Conservation (phyloP, 352 stramenopile genomes). For the Globisporangium paddicum region DNA sequence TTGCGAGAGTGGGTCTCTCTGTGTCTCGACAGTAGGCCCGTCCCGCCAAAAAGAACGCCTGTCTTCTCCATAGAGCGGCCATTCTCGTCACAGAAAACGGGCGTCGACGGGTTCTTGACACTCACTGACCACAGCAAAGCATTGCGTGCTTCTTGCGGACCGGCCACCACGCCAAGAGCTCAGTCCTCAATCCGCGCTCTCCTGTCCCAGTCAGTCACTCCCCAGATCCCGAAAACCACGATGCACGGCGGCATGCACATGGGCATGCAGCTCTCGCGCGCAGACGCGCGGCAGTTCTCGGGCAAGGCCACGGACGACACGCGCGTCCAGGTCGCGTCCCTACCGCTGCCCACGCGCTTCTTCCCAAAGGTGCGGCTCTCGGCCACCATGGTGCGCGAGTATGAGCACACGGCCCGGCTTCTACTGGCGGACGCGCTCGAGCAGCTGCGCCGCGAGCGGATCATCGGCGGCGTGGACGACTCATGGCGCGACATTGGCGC, state of each 20-base stretch:
- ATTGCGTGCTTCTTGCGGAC: not conserved
- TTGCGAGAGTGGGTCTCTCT: too few species aligned
- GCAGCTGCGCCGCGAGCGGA: slow-evolving; percentile 28
- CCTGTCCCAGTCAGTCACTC: not conserved
- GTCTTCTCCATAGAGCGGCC: not conserved
- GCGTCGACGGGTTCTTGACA: not conserved
- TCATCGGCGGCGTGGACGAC: slow-evolving; percentile 36
- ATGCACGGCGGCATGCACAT: slow-evolving; percentile 10
- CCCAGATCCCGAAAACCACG: not conserved
- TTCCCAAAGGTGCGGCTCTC: slow-evolving; percentile 42
- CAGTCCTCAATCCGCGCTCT: slow-evolving; percentile 3
- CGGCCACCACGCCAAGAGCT: not conserved
- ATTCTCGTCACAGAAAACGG: slow-evolving; percentile 1
- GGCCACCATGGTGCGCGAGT: slow-evolving; percentile 25
- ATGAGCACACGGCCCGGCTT: slow-evolving; percentile 29
- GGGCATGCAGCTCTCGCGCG: slow-evolving; percentile 11
- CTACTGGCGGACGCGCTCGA: slow-evolving; percentile 45
- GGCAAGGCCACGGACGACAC: slow-evolving; percentile 6
- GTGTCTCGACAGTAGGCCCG: too few species aligned
- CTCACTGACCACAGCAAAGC: too few species aligned
- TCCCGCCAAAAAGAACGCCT: not conserved
- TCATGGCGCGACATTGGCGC: slow-evolving; percentile 58
- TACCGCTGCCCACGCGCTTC: slow-evolving; percentile 48
- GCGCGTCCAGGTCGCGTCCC: slow-evolving; percentile 12
- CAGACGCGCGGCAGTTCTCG: slow-evolving; percentile 12